These are phyloP conservation scores for Vanilla planifolia DNA, from an alignment of 106 monocot genomes.

Conservation along the genomic window DNA sequence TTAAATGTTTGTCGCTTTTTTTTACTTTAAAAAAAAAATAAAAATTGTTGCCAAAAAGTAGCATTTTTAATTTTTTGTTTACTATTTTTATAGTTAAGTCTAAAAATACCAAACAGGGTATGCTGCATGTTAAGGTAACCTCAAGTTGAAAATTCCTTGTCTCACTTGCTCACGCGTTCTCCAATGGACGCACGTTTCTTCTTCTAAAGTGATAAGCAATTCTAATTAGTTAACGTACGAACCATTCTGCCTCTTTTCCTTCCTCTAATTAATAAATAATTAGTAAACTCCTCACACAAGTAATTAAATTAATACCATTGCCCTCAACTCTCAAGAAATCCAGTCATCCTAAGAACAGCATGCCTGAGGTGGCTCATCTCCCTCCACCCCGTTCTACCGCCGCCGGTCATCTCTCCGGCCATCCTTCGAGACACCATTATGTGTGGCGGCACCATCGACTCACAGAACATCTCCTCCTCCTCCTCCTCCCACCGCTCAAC, in stretches of 20 bases:
- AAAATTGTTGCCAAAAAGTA: no score
- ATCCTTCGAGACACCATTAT: background rate
- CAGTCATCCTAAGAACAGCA: slow-evolving; percentile 7
- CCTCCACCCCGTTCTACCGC: background rate
- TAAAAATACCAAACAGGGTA: no score
- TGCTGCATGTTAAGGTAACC: background rate
- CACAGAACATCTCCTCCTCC: background rate
- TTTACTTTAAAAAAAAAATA: no score
- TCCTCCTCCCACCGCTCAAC: background rate
- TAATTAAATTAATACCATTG: background rate
- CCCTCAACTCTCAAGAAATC: slow-evolving; percentile 5
- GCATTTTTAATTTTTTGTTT: no score
- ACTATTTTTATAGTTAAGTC: no score
- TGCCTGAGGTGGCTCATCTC: slow-evolving; percentile 2
- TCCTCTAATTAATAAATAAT: background rate
- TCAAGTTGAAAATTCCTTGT: background rate
- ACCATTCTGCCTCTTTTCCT: background rate
- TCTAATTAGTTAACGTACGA: background rate
- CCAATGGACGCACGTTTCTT: background rate
- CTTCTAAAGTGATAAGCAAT: background rate
- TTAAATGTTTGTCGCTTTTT: no score
- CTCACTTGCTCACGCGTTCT: background rate
- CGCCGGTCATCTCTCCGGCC: background rate
- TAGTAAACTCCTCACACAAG: background rate
- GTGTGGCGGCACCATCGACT: slow-evolving; percentile 8